These are phyloP conservation scores for Cytospora mali DNA, from an alignment of 2,329 filamentous ascomycete genomes.

Conservation along the genomic window DNA sequence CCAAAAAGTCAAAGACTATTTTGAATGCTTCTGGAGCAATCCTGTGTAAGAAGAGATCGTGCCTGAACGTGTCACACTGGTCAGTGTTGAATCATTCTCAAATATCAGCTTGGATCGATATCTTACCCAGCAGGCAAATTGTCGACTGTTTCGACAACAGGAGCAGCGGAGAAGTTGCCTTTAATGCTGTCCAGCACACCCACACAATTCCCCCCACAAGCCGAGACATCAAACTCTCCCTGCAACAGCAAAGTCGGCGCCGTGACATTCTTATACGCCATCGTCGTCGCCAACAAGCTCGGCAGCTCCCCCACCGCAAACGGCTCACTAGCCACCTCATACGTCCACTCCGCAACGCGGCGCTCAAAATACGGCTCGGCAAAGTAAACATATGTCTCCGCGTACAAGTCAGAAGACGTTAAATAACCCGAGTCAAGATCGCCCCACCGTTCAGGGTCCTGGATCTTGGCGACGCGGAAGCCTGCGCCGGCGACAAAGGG, in stretches of 20 bases:
- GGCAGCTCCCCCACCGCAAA: constrained; percentile 37
- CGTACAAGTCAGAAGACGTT: constrained; percentile 34
- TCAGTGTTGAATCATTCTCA: not conserved
- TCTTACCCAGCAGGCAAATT: constrained; percentile 35
- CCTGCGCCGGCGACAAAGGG: constrained; percentile 36
- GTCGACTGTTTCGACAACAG: constrained; percentile 34
- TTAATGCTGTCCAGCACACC: constrained; percentile 31
- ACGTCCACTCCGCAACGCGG: constrained; percentile 35
- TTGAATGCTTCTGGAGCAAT: constrained; percentile 35
- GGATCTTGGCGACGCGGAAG: constrained; percentile 34
- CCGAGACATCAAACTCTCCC: constrained; percentile 36
- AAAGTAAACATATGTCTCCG: constrained; percentile 36
- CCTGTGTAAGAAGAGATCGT: constrained; percentile 37
- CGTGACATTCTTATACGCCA: constrained; percentile 31
- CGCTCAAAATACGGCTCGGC: constrained; percentile 34
- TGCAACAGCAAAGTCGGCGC: constrained; percentile 35
- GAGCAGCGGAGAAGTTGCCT: constrained; percentile 30
- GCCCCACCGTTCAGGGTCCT: constrained; percentile 35
- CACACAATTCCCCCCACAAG: constrained; percentile 36
- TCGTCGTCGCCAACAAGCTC: constrained; percentile 33
- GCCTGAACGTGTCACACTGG: constrained; percentile 24
- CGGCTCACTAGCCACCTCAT: constrained; percentile 34
- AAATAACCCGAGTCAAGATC: constrained; percentile 34
- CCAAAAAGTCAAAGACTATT: constrained; percentile 35
- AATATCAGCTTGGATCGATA: not conserved